Evolutionary conservation across 768 basidiomycete genomes (phyloP), one percentile per base, ranked within the genome.

Genomic region (Asterophora lycoperdoides): DNA sequence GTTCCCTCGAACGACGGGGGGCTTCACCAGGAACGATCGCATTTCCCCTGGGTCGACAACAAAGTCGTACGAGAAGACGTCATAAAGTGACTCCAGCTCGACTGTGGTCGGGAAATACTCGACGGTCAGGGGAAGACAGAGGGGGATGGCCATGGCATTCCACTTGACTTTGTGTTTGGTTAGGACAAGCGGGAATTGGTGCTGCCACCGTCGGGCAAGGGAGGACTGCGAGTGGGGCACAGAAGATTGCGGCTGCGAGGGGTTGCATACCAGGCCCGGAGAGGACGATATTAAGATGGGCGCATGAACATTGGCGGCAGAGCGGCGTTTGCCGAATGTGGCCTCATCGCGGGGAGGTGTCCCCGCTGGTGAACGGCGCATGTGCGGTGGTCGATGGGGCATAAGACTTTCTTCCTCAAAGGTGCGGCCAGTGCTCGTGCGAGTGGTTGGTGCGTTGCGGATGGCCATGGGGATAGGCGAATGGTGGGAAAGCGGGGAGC

Each of bases 151-250:
- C 62, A 93, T 83, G 8, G 84, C 84, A 55, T 80, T 82, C 95
- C 95, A 98, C 63, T 97, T 96, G 65, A 93, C 78, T 38, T 94
- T 85, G 52, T 93, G 83, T 63, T 91, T 87, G 61, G 80, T 85
- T 19, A 78, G 64, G 6, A 83, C 79, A 14, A 76, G 75, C 0
- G 92, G 84, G 60, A 88, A 85, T 51, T 86, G 78, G 61, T 95
- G 91, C 55, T 94, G 84, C 93, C 94, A 97, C 15, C 93, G 73
- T 36, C 88, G 74, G 2, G 92, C 90, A n/a, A 93, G 79, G 9
- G 82, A 83, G 1, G 80, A 75, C 53, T 87, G 84, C 0, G 77
- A 69, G 49, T 83, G 78, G 0, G 85, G 76, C 9, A 86, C 72
- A 1, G 74, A 64, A 4, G 75, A 66, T 36, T 75, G 73, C 1